phyloP scores from a whole-genome alignment of 116 monocot genomes.

The Posidonia oceanica region DNA sequence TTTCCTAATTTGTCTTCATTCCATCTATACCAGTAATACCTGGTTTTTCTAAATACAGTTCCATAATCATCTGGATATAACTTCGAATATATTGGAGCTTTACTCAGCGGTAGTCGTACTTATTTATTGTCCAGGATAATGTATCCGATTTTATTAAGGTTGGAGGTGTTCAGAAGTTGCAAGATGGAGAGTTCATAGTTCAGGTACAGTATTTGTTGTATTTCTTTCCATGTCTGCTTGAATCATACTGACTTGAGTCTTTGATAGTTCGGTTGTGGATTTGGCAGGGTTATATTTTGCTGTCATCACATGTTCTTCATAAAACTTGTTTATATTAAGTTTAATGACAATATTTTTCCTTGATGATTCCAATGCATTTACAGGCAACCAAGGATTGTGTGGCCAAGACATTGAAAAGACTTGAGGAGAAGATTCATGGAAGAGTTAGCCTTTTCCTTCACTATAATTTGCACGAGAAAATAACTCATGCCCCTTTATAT shows the following conservation, averaged over 20 bases:
- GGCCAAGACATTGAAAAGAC: conserved; percentile 90
- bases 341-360: background rate
- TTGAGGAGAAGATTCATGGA: conserved; percentile 95
- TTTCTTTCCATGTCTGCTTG: background rate
- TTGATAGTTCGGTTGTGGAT: no score
- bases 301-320: no score
- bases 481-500: background rate
- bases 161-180: conserved; percentile 92
- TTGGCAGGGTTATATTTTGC: no score
- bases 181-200: conserved; percentile 99
- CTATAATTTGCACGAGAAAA: background rate
- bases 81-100: background rate
- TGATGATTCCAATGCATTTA: conserved; percentile 5
- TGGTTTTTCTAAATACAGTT: background rate
- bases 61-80: background rate
- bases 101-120: background rate
- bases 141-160: conserved; percentile 83
- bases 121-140: conserved; percentile 51
- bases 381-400: conserved; percentile 99
- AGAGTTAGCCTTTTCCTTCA: conserved; percentile 26
- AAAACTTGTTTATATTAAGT: background rate
- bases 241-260: no score
- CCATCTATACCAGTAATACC: background rate
- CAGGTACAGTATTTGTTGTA: conserved; percentile 36
- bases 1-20: background rate